Base-by-base conservation (phyloP, 495 filamentous ascomycete species). In the Neurospora sp. region DNA sequence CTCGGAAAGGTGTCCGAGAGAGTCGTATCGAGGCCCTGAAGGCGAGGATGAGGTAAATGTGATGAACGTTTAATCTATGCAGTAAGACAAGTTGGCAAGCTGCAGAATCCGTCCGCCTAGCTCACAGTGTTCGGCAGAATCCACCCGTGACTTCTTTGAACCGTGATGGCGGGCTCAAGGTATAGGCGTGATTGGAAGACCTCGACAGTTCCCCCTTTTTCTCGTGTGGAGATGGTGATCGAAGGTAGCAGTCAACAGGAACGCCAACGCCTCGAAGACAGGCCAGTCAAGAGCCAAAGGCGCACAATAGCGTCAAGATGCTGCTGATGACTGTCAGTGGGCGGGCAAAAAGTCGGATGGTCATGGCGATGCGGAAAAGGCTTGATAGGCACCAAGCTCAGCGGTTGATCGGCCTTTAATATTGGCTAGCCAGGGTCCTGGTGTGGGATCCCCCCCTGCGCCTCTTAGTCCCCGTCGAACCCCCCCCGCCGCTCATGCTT, bases 381-480 rank as follows among this genome's bases (percentile, higher is more conserved):
- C 53, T 73, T 61, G 73, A 69, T 75, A 76, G 71, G 46, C 59
- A 72, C 72, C 72, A 70, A 71, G 74, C 69, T 75, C 83, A 84
- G 84, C 84, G 82, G 83, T 75, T 82, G 83, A 74, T 75, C 78
- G 79, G 79, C 73, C 79, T 81, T 83, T 78, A 82, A 85, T 86
- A 86, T 86, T 85, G 84, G 83, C 78, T 79, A 80, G 73, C 70
- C 71, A 59, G 70, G 69, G 71, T 70, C 35, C 61, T 75, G 72
- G 74, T 73, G 72, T 11, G 74, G 72, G 61, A 75, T 70, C 73
- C 75, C 69, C 74, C 73, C 75, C 31, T 76, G 71, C 66, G 27
- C 71, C 70, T 69, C 39, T 59, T 40, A 40, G 71, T 39, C 42
- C 70, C 40, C 74, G 59, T 68, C 59, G 48, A 71, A 41, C 61